Conservation (phyloP, 1,139 yeast species). For the Zhuliangozyma blackwelliae region DNA sequence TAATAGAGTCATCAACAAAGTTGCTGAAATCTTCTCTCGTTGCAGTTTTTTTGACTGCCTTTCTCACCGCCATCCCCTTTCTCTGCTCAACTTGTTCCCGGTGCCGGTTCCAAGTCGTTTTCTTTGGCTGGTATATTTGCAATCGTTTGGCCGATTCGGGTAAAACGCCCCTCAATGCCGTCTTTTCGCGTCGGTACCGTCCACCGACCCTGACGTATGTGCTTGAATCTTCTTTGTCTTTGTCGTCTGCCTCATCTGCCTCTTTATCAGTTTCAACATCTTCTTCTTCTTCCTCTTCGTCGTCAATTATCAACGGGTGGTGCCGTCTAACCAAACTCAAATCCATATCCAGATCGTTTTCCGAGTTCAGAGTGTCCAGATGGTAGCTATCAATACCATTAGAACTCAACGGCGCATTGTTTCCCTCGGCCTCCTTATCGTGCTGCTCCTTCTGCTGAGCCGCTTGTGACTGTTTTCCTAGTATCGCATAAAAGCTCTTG, state of each 20-base stretch:
- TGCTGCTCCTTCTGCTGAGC: conserved; percentile 9
- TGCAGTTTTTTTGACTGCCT: conserved; percentile 6
- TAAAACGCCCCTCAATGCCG: conserved; percentile 30
- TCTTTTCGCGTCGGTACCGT: conserved; percentile 22
- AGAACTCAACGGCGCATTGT: conserved; percentile 10
- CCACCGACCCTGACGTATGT: conserved; percentile 31
- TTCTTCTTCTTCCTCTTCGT: conserved; percentile 7
- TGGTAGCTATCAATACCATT: conserved; percentile 4
- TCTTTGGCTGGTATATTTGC: conserved; percentile 19
- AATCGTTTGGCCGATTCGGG: conserved; percentile 39
- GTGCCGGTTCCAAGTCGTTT: conserved; percentile 1
- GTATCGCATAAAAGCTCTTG: conserved; percentile 35
- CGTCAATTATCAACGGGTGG: conserved; percentile 7
- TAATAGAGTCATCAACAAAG: conserved; percentile 10
- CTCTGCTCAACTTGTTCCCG: conserved; percentile 10
- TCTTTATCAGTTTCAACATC: conserved; percentile 8
- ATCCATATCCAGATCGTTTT: conserved; percentile 2
- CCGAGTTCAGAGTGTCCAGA: background rate
- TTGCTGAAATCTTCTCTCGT: conserved; percentile 4
- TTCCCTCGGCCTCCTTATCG: conserved; percentile 7
- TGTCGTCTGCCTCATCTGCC: conserved; percentile 8
- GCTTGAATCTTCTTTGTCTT: conserved; percentile 1
- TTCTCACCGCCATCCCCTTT: conserved; percentile 36
- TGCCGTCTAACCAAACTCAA: conserved; percentile 5
- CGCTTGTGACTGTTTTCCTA: conserved; percentile 22